phyloP scores from a whole-genome alignment of 179 eudicot species.

The Spinacia oleracea region DNA sequence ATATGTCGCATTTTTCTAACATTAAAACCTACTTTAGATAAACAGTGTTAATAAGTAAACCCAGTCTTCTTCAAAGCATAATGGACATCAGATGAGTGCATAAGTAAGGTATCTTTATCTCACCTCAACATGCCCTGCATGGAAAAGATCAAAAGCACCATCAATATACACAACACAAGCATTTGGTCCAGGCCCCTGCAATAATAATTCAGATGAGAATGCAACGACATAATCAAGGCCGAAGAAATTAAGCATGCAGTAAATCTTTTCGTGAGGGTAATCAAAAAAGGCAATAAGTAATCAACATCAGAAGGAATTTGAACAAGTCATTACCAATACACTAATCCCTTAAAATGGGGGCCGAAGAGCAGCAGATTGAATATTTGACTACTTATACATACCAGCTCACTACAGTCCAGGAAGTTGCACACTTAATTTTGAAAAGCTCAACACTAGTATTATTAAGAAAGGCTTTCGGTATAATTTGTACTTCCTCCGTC shows the following conservation, averaged over 20 bases:
- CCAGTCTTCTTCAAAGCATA: not conserved
- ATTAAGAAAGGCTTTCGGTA: not conserved
- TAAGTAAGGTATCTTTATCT: not conserved
- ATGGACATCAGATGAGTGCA: not conserved
- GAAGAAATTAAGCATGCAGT: not conserved
- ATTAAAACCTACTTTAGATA: not conserved
- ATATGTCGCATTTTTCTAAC: not conserved
- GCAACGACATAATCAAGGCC: constrained; percentile 16
- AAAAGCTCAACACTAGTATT: not conserved
- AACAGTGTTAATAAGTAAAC: not conserved
- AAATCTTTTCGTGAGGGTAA: no score
- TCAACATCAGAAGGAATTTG: not conserved
- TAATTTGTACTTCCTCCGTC: no score
- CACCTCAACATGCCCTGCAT: constrained; percentile 99
- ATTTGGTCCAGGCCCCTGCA: constrained; percentile 90
- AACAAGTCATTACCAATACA: not conserved
- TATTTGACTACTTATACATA: not conserved
- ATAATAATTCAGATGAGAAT: constrained; percentile 17
- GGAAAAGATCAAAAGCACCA: constrained; percentile 98
- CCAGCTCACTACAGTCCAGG: not conserved
- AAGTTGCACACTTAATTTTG: not conserved
- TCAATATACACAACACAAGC: constrained; percentile 94
- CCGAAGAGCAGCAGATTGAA: not conserved
- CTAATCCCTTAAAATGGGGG: not conserved
- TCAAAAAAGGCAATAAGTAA: not conserved